A percentile compares a stretch with the other conserved stretches of the same genome.
phyloP scores from a whole-genome alignment of 805 yeast genomes.

The Candida multigemmis region DNA sequence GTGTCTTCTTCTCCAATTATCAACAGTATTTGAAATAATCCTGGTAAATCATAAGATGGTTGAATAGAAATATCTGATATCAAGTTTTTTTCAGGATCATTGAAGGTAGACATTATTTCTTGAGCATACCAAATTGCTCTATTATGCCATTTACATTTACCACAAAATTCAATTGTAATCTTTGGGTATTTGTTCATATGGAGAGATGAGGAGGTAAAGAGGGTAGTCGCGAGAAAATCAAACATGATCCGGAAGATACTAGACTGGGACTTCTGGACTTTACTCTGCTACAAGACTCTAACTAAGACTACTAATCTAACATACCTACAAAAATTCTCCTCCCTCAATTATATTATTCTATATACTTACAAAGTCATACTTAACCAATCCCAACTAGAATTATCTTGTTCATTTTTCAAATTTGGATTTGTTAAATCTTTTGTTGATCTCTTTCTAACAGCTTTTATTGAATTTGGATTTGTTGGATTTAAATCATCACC shows the following conservation, averaged over 20 bases:
- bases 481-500: conserved; percentile 46
- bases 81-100: conserved; percentile 44
- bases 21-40: conserved; percentile 13
- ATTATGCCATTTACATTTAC: conserved; percentile 80
- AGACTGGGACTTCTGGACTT: background rate
- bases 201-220: conserved; percentile 1
- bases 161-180: conserved; percentile 66
- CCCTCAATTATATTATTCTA: no score
- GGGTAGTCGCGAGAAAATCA: background rate
- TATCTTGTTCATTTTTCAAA: conserved; percentile 8
- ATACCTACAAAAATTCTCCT: no score
- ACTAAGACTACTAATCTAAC: background rate
- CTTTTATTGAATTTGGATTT: conserved; percentile 8
- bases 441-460: no score
- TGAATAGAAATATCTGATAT: conserved; percentile 27
- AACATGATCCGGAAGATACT: background rate
- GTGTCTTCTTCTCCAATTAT: conserved; percentile 1
- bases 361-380: conserved; percentile 19
- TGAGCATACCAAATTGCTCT: conserved; percentile 85
- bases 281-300: background rate
- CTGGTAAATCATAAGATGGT: conserved; percentile 15
- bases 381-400: conserved; percentile 17
- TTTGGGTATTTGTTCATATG: conserved; percentile 36
- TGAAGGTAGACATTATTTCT: conserved; percentile 79
- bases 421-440: no score